A percentile compares a stretch with the other conserved stretches of the same genome.
Evolutionary conservation across 2,329 filamentous ascomycete species (phyloP).

Genomic region (Fusarium solani-melongenae): DNA sequence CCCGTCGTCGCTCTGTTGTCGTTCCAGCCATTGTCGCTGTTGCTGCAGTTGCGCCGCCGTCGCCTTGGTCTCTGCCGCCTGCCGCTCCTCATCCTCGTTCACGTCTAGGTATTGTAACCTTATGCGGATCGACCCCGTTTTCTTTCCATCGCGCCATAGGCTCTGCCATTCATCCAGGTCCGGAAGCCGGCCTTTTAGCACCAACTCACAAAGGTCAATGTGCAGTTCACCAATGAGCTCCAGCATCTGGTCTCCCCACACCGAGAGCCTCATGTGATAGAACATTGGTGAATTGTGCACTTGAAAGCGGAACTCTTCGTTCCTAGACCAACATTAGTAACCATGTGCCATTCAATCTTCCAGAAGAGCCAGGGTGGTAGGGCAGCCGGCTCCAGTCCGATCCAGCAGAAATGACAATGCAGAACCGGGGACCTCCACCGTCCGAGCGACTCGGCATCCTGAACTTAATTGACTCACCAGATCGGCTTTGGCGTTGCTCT

Average conservation of each 20-base stretch:
- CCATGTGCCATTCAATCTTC: conserved; percentile 10
- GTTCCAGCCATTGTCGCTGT: conserved; percentile 26
- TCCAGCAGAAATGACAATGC: conserved; percentile 12
- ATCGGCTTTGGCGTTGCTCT: conserved; percentile 35
- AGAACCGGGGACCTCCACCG: conserved; percentile 11
- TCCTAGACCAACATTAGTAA: conserved; percentile 37
- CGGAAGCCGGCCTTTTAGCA: conserved; percentile 30
- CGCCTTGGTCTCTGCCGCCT: conserved; percentile 29
- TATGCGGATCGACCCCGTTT: conserved; percentile 33
- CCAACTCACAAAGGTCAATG: conserved; percentile 39
- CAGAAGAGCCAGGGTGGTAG: conserved; percentile 15
- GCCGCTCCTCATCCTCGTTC: conserved; percentile 34
- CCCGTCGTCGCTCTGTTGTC: conserved; percentile 31
- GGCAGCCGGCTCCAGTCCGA: conserved; percentile 1
- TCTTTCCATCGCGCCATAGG: conserved; percentile 30
- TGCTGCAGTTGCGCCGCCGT: conserved; percentile 29
- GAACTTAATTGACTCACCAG: conserved; percentile 37
- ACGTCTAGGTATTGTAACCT: conserved; percentile 32
- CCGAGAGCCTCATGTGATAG: conserved; percentile 39
- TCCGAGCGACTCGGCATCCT: conserved; percentile 1
- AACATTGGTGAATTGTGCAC: conserved; percentile 43
- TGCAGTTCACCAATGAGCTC: conserved; percentile 41
- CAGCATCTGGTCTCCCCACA: conserved; percentile 42
- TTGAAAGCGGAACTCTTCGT: conserved; percentile 41
- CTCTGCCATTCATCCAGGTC: conserved; percentile 37